A percentile compares a stretch with the other conserved stretches of the same genome.
Conservation (phyloP, 2,329 filamentous ascomycete genomes). For the Elsinoe fawcettii region DNA sequence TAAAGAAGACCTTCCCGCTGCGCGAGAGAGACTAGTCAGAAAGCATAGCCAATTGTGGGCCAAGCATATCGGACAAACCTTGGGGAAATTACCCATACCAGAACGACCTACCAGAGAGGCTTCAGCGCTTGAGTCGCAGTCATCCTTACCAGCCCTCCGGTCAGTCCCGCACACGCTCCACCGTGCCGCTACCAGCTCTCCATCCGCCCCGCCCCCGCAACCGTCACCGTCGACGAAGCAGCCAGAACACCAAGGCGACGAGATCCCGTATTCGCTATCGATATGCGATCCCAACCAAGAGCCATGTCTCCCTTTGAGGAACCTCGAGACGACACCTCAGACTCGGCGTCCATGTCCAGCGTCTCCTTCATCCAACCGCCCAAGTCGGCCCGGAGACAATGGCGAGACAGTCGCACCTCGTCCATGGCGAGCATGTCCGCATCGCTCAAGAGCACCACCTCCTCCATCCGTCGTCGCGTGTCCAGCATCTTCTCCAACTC, state of each 20-base stretch:
- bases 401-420: slow-evolving; percentile 11
- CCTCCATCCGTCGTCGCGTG: slow-evolving; percentile 2
- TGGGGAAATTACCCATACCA: slow-evolving; percentile 9
- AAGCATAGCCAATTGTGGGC: not conserved
- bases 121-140: slow-evolving; percentile 12
- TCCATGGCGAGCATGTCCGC: slow-evolving; percentile 13
- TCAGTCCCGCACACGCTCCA: not conserved
- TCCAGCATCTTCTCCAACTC: slow-evolving; percentile 13
- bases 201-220: slow-evolving; percentile 1
- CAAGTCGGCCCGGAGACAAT: slow-evolving; percentile 26
- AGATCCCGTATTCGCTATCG: not conserved
- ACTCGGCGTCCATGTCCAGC: slow-evolving; percentile 35
- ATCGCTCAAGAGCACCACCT: slow-evolving; percentile 2
- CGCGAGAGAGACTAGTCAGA: not conserved
- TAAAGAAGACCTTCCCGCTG: not conserved
- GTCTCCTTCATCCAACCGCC: slow-evolving; percentile 48
- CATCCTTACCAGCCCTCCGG: slow-evolving; percentile 6
- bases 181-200: not conserved
- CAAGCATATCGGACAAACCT: slow-evolving; percentile 8
- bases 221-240: not conserved
- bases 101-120: not conserved
- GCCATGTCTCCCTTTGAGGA: slow-evolving; percentile 10
- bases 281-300: slow-evolving; percentile 2
- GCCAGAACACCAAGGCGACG: not conserved
- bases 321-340: not conserved